These are phyloP conservation scores for Senna siamea DNA, from an alignment of 306 rosid genomes.

Conservation along the genomic window DNA sequence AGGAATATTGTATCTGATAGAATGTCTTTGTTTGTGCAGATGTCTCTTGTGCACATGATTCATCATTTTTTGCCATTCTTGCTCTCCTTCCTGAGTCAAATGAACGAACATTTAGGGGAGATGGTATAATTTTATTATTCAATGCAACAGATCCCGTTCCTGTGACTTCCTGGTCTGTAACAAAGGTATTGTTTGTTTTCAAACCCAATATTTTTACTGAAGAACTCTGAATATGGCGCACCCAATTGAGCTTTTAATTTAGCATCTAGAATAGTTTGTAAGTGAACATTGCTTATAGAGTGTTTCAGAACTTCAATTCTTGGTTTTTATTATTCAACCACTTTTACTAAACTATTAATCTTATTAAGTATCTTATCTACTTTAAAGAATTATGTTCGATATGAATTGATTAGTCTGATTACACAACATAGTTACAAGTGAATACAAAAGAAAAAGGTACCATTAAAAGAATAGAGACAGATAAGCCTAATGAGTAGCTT, in stretches of 20 bases:
- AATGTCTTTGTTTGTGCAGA: conserved; percentile 58
- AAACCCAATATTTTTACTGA: background rate
- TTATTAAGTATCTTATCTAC: background rate
- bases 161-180: conserved; percentile 74
- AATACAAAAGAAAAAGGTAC: background rate
- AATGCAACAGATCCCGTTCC: conserved; percentile 75
- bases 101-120: conserved; percentile 49
- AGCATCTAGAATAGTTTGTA: conserved; percentile 22
- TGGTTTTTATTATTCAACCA: background rate
- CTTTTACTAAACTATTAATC: background rate
- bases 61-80: conserved; percentile 74
- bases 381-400: background rate
- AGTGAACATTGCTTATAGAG: background rate
- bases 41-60: conserved; percentile 67
- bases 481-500: background rate
- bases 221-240: background rate
- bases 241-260: background rate
- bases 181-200: conserved; percentile 61
- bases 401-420: background rate
- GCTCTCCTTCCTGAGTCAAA: conserved; percentile 69
- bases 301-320: background rate
- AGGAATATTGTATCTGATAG: conserved; percentile 36
- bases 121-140: conserved; percentile 77
- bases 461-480: background rate
- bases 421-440: background rate